Base-by-base conservation (phyloP, 495 filamentous ascomycete species). In the Daldinia vernicosa region DNA sequence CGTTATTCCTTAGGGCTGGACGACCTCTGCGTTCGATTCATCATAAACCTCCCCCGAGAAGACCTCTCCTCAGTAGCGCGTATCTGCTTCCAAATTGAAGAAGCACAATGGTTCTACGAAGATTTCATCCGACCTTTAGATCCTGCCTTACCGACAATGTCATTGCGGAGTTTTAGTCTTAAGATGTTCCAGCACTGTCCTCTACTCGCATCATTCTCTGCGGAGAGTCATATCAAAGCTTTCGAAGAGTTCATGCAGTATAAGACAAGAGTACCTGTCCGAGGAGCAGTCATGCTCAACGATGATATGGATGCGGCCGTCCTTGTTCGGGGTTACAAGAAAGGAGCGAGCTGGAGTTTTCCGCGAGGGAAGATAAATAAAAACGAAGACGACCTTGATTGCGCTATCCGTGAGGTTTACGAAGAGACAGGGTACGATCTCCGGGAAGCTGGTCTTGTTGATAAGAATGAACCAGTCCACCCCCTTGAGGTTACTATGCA, bases 91-190 rank as follows among this genome's bases (percentile, higher is more conserved):
- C 94, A 98, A 82, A 91, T 99, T 61, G 95, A 99, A 80, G 96
- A 98, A 76, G 95, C 95, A 76, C 95, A 99, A 91, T 99, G 95
- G 95, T 98, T 94, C 80, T 99, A 98, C 89, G 96, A 98, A 81
- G 95, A 99, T 80, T 99, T 98, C 76, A 92, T 99, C 79, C 92
- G 96, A 37, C 94, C 93, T 32, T 83, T 94, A 60, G 93, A 97
- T 76, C 93, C 93, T 8, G 84, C 85, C 33, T 82, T 98, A 3
- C 96, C 96, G 6, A 93, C 91, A 1, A 88, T 98, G 79, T 89
- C 89, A 37, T 86, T 98, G 9, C 89, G 91, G 52, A 87, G 83
- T 28, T 99, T 99, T 79, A 92, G 90, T 66, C 81, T 93, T 43
- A 89, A 90, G 69, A 95, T 98, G 68, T 97, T 98, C 76, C 89